Evolutionary conservation across 805 yeast genomes (phyloP).

Genomic region (Lachancea kluyveri): DNA sequence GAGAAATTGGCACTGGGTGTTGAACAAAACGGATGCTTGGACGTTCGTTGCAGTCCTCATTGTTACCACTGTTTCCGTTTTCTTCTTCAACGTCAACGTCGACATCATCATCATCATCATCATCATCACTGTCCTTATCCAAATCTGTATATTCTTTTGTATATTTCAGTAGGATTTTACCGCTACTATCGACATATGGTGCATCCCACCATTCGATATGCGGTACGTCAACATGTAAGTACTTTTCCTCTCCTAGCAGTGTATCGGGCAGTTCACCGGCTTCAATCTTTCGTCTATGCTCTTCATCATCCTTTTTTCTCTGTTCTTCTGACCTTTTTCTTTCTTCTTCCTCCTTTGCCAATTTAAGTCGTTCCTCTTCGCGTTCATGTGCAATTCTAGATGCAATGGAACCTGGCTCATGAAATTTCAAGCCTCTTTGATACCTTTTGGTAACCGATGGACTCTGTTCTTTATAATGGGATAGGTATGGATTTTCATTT

Average conservation of each 20-base stretch:
- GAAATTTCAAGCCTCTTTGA: slow-evolving; percentile 33
- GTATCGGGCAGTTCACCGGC: slow-evolving; percentile 43
- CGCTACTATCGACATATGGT: slow-evolving; percentile 39
- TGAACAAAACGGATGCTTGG: slow-evolving; percentile 70
- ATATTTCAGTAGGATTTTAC: slow-evolving; percentile 34
- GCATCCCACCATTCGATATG: slow-evolving; percentile 86
- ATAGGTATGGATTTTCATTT: slow-evolving; percentile 27
- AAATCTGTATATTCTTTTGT: slow-evolving; percentile 27
- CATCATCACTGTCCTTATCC: slow-evolving; percentile 17
- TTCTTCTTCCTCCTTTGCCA: slow-evolving; percentile 3
- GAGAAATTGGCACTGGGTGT: slow-evolving; percentile 66
- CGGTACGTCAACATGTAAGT: slow-evolving; percentile 43
- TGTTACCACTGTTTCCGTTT: too few relatives aligned
- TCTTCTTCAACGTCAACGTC: slow-evolving; percentile 30
- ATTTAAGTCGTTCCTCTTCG: too few relatives aligned
- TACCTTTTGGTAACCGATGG: slow-evolving; percentile 11
- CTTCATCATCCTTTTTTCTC: slow-evolving; percentile 15
- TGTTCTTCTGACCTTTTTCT: slow-evolving; percentile 4
- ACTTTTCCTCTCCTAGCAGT: slow-evolving; percentile 45
- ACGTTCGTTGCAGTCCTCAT: slow-evolving; percentile 6
- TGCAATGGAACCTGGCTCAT: slow-evolving; percentile 46
- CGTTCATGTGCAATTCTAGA: slow-evolving; percentile 14
- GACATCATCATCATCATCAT: slow-evolving; percentile 21
- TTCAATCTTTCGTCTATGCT: slow-evolving; percentile 37
- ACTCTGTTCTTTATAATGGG: slow-evolving; percentile 5